Percentiles rank a stretch among this genome's conserved stretches.
These are phyloP conservation scores for Catunica adiposa DNA, from an alignment of 2,329 filamentous ascomycete species.

Conservation along the genomic window DNA sequence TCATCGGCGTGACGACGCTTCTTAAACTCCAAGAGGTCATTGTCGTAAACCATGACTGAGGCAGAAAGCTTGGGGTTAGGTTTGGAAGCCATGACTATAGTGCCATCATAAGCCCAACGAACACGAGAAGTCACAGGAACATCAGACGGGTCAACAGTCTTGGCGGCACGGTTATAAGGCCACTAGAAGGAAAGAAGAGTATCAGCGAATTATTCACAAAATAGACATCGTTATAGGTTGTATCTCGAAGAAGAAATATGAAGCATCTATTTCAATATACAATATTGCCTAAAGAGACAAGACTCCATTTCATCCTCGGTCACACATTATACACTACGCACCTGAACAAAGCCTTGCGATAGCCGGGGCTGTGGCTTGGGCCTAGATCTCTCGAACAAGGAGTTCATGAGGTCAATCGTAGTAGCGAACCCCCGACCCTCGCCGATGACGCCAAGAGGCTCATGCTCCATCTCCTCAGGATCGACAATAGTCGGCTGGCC, in stretches of 20 bases:
- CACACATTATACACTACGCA: conserved; percentile 42
- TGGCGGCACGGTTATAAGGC: conserved; percentile 68
- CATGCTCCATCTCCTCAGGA: conserved; percentile 7
- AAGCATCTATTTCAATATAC: background rate
- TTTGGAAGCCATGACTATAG: conserved; percentile 42
- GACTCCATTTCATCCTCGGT: conserved; percentile 18
- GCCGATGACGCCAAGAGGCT: conserved; percentile 17
- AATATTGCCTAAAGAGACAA: background rate
- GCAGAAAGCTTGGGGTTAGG: conserved; percentile 14
- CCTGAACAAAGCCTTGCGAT: conserved; percentile 61
- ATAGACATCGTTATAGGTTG: no score
- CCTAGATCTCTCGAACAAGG: conserved; percentile 63
- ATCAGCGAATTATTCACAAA: conserved; percentile 18
- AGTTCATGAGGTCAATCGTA: conserved; percentile 93
- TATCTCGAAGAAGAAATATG: background rate
- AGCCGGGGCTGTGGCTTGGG: conserved; percentile 34
- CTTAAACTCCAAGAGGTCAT: conserved; percentile 27
- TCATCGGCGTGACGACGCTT: conserved; percentile 45
- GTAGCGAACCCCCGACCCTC: conserved; percentile 58
- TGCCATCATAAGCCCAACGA: conserved; percentile 60
- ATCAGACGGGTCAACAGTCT: conserved; percentile 27
- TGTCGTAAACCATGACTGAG: background rate
- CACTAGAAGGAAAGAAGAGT: conserved; percentile 43
- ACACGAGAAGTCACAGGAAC: conserved; percentile 39
- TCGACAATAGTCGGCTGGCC: conserved; percentile 14